Base-by-base conservation (phyloP, 139 green algal species). In the Chlorella ohadii region DNA sequence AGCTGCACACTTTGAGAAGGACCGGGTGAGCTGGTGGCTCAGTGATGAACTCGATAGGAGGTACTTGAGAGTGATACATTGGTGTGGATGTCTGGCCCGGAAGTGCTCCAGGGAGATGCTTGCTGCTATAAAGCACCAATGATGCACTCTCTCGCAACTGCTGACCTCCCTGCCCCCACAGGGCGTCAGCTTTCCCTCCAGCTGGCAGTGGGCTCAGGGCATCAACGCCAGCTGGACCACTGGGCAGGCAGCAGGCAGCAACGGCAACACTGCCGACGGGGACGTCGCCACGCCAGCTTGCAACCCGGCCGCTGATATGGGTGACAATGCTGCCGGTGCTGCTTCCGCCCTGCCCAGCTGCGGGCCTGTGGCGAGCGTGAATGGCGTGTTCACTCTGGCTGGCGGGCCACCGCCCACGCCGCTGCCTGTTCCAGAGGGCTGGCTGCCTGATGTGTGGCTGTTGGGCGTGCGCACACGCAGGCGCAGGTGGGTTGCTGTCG, bases 121-220 rank as follows among this genome's bases (percentile, higher is more conserved):
- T n/a, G n/a, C n/a, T n/a, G n/a, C n/a, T n/a, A n/a, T n/a, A n/a
- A n/a, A n/a, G n/a, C n/a, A n/a, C n/a, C n/a, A n/a, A n/a, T n/a
- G n/a, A n/a, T n/a, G n/a, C n/a, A n/a, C n/a, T n/a, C n/a, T n/a
- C n/a, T n/a, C n/a, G n/a, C n/a, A n/a, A n/a, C n/a, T n/a, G n/a
- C n/a, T n/a, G n/a, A n/a, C n/a, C n/a, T n/a, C n/a, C n/a, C n/a
- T n/a, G n/a, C n/a, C n/a, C n/a, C n/a, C n/a, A n/a, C n/a, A n/a
- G n/a, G 84, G 84, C 11, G 4, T 33, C n/a, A 63, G 25, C 19
- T 87, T 87, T 44, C 84, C 84, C 0, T 2, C n/a, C 15, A 57
- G 66, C 22, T 87, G 84, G 84, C 4, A 66, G 59, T 87, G 84
- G 84, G 75, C 84, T 0, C 84, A 87, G 41, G 84, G 84, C 38